These are phyloP conservation scores for Seminavis robusta DNA, from an alignment of 108 stramenopile genomes.

Conservation along the genomic window DNA sequence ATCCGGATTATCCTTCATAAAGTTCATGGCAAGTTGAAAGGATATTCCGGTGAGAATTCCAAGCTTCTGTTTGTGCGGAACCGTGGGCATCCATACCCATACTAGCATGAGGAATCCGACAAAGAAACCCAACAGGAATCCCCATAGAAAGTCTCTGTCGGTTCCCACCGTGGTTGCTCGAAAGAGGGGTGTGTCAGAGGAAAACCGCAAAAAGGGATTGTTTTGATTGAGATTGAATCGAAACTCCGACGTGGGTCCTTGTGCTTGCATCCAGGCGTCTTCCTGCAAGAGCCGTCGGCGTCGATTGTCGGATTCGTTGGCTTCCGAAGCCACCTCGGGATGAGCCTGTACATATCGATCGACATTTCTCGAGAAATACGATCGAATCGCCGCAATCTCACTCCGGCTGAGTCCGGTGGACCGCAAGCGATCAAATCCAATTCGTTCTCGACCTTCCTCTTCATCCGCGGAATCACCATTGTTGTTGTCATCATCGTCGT, in stretches of 20 bases:
- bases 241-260: constrained; percentile 83
- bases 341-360: constrained; percentile 59
- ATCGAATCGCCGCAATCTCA: constrained; percentile 69
- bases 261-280: constrained; percentile 80
- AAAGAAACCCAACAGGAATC: constrained; percentile 90
- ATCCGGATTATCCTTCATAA: too few relatives aligned
- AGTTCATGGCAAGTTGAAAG: constrained; percentile 65
- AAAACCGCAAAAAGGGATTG: constrained; percentile 31
- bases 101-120: constrained; percentile 89
- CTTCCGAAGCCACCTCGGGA: constrained; percentile 8
- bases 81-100: constrained; percentile 93
- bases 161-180: constrained; percentile 42
- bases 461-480: constrained; percentile 34
- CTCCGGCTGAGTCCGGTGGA: constrained; percentile 48
- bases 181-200: neutral
- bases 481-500: constrained; percentile 23
- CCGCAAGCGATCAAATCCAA: constrained; percentile 83
- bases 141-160: constrained; percentile 88
- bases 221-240: constrained; percentile 74
- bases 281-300: constrained; percentile 50
- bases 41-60: constrained; percentile 88
- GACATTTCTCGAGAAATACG: constrained; percentile 73
- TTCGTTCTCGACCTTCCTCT: constrained; percentile 28
- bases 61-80: constrained; percentile 88
- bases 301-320: constrained; percentile 23